Evolutionary conservation across 768 basidiomycete species (phyloP).

Genomic region (Kwoniella europaea): DNA sequence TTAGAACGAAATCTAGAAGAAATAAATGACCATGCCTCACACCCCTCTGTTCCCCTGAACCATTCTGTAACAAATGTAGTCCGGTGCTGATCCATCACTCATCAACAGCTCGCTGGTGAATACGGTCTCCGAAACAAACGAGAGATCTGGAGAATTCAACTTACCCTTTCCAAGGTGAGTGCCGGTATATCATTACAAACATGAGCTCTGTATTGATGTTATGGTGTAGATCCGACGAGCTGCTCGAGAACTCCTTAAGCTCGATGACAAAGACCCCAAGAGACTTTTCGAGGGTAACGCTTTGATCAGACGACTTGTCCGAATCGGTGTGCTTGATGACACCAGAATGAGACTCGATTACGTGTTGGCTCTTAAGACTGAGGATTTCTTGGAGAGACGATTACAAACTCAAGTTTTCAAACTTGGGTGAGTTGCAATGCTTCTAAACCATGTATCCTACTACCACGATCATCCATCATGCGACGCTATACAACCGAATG

Average conservation of each 20-base stretch:
- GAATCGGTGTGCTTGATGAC: conserved; percentile 99
- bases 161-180: conserved; percentile 82
- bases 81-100: conserved; percentile 9
- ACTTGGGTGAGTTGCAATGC: conserved; percentile 62
- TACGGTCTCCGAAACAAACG: conserved; percentile 99
- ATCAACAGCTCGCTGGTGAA: conserved; percentile 91
- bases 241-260: conserved; percentile 99
- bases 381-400: conserved; percentile 99
- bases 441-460: no score
- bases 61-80: background rate
- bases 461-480: no score
- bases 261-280: conserved; percentile 99
- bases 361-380: conserved; percentile 97
- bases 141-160: conserved; percentile 99
- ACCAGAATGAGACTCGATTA: conserved; percentile 99
- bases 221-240: conserved; percentile 85
- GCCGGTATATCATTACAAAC: background rate
- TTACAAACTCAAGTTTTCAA: conserved; percentile 99
- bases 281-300: conserved; percentile 91
- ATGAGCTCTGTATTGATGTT: background rate
- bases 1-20: background rate
- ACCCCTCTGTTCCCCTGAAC: background rate
- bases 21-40: background rate
- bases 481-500: background rate
- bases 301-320: conserved; percentile 73